phyloP scores from a whole-genome alignment of 768 basidiomycete genomes.

The Ramaria rubella region DNA sequence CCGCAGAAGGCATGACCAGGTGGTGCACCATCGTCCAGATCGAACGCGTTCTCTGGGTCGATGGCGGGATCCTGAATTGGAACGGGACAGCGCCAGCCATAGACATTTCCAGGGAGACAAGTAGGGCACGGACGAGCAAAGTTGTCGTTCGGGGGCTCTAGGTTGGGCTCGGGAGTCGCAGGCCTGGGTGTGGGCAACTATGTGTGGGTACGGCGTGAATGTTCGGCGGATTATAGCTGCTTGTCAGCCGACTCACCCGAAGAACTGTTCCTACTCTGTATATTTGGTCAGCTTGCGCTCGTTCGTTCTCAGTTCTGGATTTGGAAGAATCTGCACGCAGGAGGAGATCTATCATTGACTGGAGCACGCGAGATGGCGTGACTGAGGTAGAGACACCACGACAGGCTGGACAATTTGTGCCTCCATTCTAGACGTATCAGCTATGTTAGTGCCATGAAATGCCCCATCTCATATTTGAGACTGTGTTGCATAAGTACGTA shows the following conservation, averaged over 20 bases:
- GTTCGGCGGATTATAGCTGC: background rate
- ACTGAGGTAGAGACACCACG: constrained; percentile 63
- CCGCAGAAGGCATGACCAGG: constrained; percentile 78
- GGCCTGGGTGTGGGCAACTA: constrained; percentile 74
- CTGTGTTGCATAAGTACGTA: constrained; percentile 37
- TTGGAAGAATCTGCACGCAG: constrained; percentile 65
- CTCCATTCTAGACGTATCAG: constrained; percentile 55
- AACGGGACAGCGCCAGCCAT: constrained; percentile 75
- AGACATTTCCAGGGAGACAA: constrained; percentile 60
- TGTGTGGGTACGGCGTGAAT: background rate
- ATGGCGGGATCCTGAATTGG: constrained; percentile 67
- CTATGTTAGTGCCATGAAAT: too few relatives aligned
- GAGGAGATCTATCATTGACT: constrained; percentile 65
- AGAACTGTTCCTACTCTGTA: constrained; percentile 58
- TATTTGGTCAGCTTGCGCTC: constrained; percentile 75
- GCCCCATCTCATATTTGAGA: too few relatives aligned
- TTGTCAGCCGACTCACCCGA: constrained; percentile 41
- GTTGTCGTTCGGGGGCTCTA: constrained; percentile 51
- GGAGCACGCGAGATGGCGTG: constrained; percentile 64
- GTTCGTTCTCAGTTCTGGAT: constrained; percentile 61
- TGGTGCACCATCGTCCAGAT: constrained; percentile 66
- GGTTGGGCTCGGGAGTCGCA: constrained; percentile 67
- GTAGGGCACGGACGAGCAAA: constrained; percentile 77
- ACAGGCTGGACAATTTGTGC: constrained; percentile 79
- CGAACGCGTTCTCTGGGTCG: constrained; percentile 71